Evolutionary conservation across 257 asterid genomes (phyloP).

Genomic region (Solanum sejunctum): DNA sequence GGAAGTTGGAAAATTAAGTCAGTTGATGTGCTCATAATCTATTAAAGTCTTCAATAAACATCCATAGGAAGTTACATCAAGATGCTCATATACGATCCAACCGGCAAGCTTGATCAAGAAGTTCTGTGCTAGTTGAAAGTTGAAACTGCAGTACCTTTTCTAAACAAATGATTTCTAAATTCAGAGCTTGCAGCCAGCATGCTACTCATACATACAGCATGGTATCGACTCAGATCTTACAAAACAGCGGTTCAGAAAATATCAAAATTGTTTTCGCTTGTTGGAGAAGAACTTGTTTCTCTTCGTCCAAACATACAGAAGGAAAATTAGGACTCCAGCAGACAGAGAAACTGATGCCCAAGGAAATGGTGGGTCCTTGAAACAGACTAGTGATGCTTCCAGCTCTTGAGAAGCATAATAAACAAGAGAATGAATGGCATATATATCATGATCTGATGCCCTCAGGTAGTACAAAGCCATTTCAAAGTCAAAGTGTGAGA

Average conservation of each 20-base stretch:
- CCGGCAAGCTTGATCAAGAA: neutral
- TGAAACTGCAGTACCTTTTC: neutral
- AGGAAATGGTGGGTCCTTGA: constrained; percentile 93
- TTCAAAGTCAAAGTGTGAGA: constrained; percentile 85
- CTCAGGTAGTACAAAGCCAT: constrained; percentile 61
- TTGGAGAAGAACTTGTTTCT: constrained; percentile 63
- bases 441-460: constrained; percentile 83
- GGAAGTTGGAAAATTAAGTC: neutral
- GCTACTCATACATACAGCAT: constrained; percentile 6
- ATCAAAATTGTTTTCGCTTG: constrained; percentile 93
- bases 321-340: constrained; percentile 33
- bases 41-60: neutral
- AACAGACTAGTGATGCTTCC: constrained; percentile 74
- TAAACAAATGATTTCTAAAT: neutral
- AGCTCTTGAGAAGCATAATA: constrained; percentile 73
- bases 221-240: constrained; percentile 15
- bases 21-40: neutral
- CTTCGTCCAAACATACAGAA: constrained; percentile 44
- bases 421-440: constrained; percentile 63
- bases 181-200: constrained; percentile 13
- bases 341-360: constrained; percentile 48
- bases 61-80: neutral
- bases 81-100: neutral
- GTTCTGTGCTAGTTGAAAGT: neutral
- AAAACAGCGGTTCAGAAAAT: constrained; percentile 6